These are phyloP conservation scores for Scedosporium minutisporum DNA, from an alignment of 2,329 filamentous ascomycete genomes.

Conservation along the genomic window DNA sequence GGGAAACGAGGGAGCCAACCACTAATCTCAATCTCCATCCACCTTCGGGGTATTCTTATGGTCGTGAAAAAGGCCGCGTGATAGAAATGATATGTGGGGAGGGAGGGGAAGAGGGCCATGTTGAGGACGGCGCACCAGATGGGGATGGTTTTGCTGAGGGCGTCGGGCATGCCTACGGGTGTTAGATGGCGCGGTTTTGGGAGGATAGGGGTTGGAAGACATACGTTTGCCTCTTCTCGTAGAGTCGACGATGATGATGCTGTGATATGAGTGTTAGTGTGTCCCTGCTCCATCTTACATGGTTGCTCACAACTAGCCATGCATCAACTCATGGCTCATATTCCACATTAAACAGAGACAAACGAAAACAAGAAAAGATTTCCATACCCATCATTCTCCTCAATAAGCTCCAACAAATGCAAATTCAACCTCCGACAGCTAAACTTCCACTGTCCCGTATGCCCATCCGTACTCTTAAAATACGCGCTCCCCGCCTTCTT, in stretches of 20 bases:
- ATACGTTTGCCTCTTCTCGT: constrained; percentile 79
- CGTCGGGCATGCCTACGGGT: constrained; percentile 71
- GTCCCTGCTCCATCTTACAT: not conserved
- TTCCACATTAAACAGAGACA: no score
- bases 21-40: no score
- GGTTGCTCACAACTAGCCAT: not conserved
- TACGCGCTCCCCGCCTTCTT: constrained; percentile 68
- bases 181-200: not conserved
- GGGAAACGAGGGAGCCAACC: no score
- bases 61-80: no score
- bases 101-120: constrained; percentile 58
- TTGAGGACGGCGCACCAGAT: constrained; percentile 92
- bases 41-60: no score
- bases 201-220: constrained; percentile 14
- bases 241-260: constrained; percentile 81
- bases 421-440: constrained; percentile 77
- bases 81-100: no score
- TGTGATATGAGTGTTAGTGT: constrained; percentile 16
- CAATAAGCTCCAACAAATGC: constrained; percentile 63
- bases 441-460: constrained; percentile 84
- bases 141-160: constrained; percentile 84
- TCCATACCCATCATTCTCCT: constrained; percentile 54
- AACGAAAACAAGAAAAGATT: not conserved
- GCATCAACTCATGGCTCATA: no score
- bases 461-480: constrained; percentile 97